Evolutionary conservation across 176 grass and related monocot species (phyloP).

Genomic region (Aegilops speltoides): DNA sequence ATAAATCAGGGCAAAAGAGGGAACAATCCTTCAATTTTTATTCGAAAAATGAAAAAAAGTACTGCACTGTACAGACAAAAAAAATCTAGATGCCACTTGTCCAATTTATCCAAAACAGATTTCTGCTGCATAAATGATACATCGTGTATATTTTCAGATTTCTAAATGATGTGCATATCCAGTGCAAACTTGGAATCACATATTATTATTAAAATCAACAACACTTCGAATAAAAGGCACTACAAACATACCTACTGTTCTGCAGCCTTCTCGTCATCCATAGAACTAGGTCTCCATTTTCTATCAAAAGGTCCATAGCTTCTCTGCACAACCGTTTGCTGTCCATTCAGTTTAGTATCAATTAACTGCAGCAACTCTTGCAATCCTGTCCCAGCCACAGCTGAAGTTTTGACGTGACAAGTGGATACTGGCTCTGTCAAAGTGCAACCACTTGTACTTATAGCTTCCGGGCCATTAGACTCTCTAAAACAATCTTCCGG

Average conservation of each 20-base stretch:
- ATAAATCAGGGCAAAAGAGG: background rate
- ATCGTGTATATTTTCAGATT: background rate
- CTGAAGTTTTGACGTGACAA: conserved; percentile 80
- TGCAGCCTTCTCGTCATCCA: conserved; percentile 52
- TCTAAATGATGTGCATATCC: too few relatives aligned
- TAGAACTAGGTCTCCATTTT: conserved; percentile 73
- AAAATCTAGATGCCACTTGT: background rate
- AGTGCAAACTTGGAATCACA: background rate
- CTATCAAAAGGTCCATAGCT: conserved; percentile 69
- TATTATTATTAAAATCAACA: background rate
- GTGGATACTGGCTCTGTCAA: conserved; percentile 31
- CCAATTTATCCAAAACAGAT: background rate
- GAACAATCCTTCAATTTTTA: background rate
- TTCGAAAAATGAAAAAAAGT: background rate
- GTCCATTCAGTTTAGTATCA: conserved; percentile 60
- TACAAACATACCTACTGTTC: conserved; percentile 51
- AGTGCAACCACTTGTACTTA: conserved; percentile 4
- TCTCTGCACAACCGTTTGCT: conserved; percentile 61
- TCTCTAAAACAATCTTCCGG: conserved; percentile 27
- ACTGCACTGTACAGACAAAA: background rate
- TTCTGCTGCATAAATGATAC: background rate
- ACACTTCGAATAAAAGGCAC: background rate
- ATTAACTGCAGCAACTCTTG: conserved; percentile 72
- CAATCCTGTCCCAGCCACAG: conserved; percentile 66
- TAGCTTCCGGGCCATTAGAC: conserved; percentile 6